Evolutionary conservation across 2,329 filamentous ascomycete genomes (phyloP), one percentile per base, ranked within the genome.

Genomic region (Periconia digitata): DNA sequence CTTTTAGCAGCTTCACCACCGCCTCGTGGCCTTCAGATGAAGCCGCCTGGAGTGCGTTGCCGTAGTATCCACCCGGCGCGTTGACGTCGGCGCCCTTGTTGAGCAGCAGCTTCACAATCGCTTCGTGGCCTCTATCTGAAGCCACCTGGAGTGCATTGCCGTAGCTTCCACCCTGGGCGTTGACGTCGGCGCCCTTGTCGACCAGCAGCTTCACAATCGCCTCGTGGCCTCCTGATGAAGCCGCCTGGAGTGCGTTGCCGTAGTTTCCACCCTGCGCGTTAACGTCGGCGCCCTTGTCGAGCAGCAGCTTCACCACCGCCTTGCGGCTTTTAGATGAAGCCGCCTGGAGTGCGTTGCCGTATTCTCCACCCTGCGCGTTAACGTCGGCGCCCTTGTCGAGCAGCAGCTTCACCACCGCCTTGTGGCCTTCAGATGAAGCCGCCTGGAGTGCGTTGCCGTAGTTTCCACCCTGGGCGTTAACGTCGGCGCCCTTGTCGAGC

Each of bases 31-130:
- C 22, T 20, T 10, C 17, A 7, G 6, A 7, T 20, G 37, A 45
- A 41, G 47, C 42, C 12, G 36, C 47, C 10, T 42, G 6, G 15
- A 51, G 41, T 37, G 42, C 41, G 22, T 34, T 45, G 7, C 22
- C 37, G 18, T 27, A 47, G n/a, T 20, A 6, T 13, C 42, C 21
- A 41, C 27, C 32, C 21, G 40, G 35, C 8, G 40, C 32, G 32
- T 47, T 54, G 18, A 45, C 45, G 29, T 47, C 23, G n/a, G 58
- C 60, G 24, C 55, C 53, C 15, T 47, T 44, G 6, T 56, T 36
- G 10, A 66, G 50, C 35, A 64, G 46, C n/a, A 52, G 23, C 43
- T 55, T 43, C n/a, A 62, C 55, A 15, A 58, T 47, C 15, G 49
- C 17, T 17, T 18, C 20, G n/a, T 42, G 7, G 37, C 37, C 37